These are phyloP conservation scores for Aureobasidium sp. DNA, from an alignment of 2,329 filamentous ascomycete genomes.

Conservation along the genomic window DNA sequence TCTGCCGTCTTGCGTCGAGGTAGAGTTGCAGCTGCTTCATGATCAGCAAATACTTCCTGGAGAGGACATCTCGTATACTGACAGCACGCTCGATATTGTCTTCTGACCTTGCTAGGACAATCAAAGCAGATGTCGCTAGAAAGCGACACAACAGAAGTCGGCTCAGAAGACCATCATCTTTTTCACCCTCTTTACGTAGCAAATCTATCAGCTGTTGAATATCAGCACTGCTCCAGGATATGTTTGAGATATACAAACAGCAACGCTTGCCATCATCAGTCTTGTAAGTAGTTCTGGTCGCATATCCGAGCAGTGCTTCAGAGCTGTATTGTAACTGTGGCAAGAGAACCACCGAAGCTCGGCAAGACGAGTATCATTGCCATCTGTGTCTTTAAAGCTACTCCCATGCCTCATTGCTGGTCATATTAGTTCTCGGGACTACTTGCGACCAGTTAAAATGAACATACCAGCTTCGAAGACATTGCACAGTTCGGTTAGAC, in stretches of 20 bases:
- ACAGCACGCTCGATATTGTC: conserved; percentile 34
- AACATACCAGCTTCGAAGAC: conserved; percentile 45
- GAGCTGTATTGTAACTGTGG: conserved; percentile 70
- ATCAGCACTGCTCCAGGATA: conserved; percentile 23
- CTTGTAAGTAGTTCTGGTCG: conserved; percentile 47
- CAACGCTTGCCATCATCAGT: conserved; percentile 41
- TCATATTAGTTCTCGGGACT: background rate
- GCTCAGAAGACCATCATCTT: conserved; percentile 45
- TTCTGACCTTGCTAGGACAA: conserved; percentile 43
- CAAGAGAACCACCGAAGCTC: conserved; percentile 82
- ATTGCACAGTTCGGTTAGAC: conserved; percentile 46
- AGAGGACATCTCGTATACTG: background rate
- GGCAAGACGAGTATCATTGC: conserved; percentile 36
- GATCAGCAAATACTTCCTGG: conserved; percentile 15
- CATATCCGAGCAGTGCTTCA: conserved; percentile 57
- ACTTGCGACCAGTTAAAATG: background rate
- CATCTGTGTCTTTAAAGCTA: background rate
- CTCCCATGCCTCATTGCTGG: conserved; percentile 3
- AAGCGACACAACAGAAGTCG: conserved; percentile 67
- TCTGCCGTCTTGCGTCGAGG: conserved; percentile 52
- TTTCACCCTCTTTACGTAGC: conserved; percentile 18
- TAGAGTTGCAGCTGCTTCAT: conserved; percentile 53
- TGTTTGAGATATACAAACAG: conserved; percentile 24
- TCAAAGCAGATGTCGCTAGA: conserved; percentile 44
- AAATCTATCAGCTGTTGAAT: background rate